Percentiles rank a stretch among this genome's conserved stretches.
phyloP scores from a whole-genome alignment of 2,329 filamentous ascomycete genomes.

The Penicillium sp. region DNA sequence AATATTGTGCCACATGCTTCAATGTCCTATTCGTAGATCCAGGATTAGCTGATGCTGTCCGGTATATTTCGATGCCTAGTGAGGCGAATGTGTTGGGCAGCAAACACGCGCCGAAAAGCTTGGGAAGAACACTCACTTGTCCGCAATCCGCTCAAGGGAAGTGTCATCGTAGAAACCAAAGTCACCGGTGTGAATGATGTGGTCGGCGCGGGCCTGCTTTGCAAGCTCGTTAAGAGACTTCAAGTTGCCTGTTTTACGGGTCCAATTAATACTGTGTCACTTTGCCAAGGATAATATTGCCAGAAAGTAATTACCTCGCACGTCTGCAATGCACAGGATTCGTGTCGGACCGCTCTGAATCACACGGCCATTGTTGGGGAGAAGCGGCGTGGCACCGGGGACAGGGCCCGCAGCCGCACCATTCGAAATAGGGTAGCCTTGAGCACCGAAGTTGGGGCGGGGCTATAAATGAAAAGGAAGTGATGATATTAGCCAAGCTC shows the following conservation, averaged over 20 bases:
- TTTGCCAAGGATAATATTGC: neutral
- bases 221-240: constrained; percentile 95
- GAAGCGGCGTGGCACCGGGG: constrained; percentile 49
- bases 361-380: constrained; percentile 52
- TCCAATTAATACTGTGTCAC: constrained; percentile 18
- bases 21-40: constrained; percentile 65
- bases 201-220: constrained; percentile 89
- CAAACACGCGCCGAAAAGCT: constrained; percentile 8
- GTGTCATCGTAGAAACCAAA: constrained; percentile 98
- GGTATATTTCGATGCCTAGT: constrained; percentile 2
- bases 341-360: constrained; percentile 50
- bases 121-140: constrained; percentile 69
- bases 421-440: constrained; percentile 49
- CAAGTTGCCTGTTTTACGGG: constrained; percentile 71
- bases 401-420: constrained; percentile 45
- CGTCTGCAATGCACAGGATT: constrained; percentile 53
- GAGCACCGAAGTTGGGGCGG: constrained; percentile 45
- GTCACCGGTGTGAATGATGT: constrained; percentile 98
- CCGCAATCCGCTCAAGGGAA: constrained; percentile 93
- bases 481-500: constrained; percentile 23
- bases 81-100: constrained; percentile 12
- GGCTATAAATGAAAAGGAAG: constrained; percentile 32
- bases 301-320: constrained; percentile 44
- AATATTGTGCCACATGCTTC: constrained; percentile 98
- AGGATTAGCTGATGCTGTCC: constrained; percentile 19